phyloP scores from a whole-genome alignment of 2,329 filamentous ascomycete genomes.

The Nigrospora osmanthi region DNA sequence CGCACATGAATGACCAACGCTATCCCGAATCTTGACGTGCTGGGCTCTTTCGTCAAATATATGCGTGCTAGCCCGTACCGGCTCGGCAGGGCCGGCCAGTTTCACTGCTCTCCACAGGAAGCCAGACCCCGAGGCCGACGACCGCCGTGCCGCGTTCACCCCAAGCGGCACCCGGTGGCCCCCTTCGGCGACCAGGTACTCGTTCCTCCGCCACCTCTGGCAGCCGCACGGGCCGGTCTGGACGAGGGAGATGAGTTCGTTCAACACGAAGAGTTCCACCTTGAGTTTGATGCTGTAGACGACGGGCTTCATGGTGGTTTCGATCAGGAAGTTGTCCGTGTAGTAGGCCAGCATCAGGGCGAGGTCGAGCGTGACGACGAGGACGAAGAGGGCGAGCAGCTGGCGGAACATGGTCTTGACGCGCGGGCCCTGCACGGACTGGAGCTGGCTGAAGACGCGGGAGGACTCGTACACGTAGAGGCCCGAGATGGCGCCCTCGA shows the following conservation, averaged over 20 bases:
- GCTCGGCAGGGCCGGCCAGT: no score
- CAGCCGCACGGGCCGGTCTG: no score
- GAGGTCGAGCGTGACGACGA: constrained; percentile 31
- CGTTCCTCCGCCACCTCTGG: no score
- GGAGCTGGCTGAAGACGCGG: constrained; percentile 20
- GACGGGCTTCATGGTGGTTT: constrained; percentile 30
- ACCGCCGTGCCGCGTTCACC: no score
- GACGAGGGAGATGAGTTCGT: constrained; percentile 19
- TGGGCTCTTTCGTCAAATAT: no score
- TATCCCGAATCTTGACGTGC: no score
- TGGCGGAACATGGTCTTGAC: constrained; percentile 25
- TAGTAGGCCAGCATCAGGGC: constrained; percentile 29
- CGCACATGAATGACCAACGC: no score
- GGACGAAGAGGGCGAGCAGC: constrained; percentile 32
- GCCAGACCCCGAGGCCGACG: no score
- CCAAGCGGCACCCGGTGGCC: no score
- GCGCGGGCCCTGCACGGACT: constrained; percentile 16
- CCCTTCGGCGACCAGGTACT: no score
- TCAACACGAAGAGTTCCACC: constrained; percentile 47
- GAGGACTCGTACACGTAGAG: constrained; percentile 45
- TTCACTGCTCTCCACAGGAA: no score
- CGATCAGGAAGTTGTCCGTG: constrained; percentile 28
- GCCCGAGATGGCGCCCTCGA: constrained; percentile 35
- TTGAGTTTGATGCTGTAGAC: constrained; percentile 40
- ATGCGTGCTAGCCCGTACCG: no score